Conservation (phyloP, 129 eudicot genomes). For the Apium graveolens region DNA sequence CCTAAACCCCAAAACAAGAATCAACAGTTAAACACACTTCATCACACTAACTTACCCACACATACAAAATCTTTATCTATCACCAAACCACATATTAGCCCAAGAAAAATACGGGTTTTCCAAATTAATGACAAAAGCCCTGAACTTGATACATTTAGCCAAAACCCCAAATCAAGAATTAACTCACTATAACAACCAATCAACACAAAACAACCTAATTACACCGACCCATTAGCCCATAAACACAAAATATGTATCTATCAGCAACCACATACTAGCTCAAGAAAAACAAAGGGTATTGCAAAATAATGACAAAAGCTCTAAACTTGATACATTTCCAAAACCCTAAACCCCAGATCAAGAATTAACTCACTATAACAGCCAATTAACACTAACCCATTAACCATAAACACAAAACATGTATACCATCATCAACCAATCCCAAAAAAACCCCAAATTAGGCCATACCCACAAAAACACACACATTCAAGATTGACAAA, state of each 20-base stretch:
- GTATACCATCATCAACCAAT: no score
- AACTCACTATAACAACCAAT: not conserved
- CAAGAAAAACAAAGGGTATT: not conserved
- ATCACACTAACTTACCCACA: not conserved
- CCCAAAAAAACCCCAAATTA: not conserved
- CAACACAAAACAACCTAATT: no score
- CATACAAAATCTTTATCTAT: not conserved
- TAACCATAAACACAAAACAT: no score
- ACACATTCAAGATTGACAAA: not conserved
- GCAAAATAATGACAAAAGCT: no score
- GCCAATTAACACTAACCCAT: no score
- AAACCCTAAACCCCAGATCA: not conserved
- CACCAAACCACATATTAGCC: not conserved
- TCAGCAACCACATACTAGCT: not conserved
- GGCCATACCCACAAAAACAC: not conserved
- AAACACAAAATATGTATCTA: not conserved
- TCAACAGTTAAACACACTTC: not conserved
- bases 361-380: no score
- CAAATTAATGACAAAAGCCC: not conserved
- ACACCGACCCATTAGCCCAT: not conserved
- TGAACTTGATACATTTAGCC: not conserved
- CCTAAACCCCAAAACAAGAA: not conserved
- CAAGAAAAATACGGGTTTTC: not conserved
- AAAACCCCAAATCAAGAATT: not conserved
- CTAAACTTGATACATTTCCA: not conserved